Evolutionary conservation across 1,139 yeast genomes (phyloP), one percentile per base, ranked within the genome.

Genomic region (Lodderomyces margitis): DNA sequence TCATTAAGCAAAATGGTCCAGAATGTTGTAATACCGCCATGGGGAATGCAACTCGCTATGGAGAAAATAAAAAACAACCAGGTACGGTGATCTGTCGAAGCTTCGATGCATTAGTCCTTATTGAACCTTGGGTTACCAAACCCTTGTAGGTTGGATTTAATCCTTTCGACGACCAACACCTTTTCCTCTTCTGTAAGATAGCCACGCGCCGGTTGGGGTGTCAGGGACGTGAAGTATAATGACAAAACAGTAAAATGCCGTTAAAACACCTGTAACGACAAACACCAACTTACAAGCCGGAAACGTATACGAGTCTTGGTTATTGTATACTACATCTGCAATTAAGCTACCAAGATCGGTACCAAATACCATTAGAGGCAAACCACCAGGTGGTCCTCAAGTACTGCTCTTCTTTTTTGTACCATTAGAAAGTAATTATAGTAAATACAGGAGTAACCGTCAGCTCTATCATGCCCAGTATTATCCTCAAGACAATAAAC

Each of bases 401-500:
- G 31, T 55, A 59, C 9, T 52, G 52, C 46, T 61, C 64, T 10
- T 55, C 54, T 20, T 47, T 50, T 11, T 46, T 56, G 34, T 55
- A 64, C 55, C 59, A 66, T 39, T 61, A 63, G 15, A 61, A 51
- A 3, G 68, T 64, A 27, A 82, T 64, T 19, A 82, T 70, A 24
- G 81, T 75, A 50, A 78, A 75, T 0, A 81, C 81, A 2, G 85
- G 87, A 15, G 81, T 62, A 5, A 64, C 54, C 36, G 78, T 67
- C 37, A 77, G 67, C 55, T 83, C 88, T 36, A 79, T 66, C 40
- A 71, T 56, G 1, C 88, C 89, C 25, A 81, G 53, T n/a, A 65
- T 42, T 1, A 62, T 56, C 45, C 70, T 53, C 37, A 64, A 56
- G 3, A 63, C 55, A 41, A 64, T 46, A 37, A 66, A 63, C 1